Percentiles rank a stretch among this genome's conserved stretches.
Conservation (phyloP, 192 early-diverging fungal species). For the Helicostylum pulchrum region DNA sequence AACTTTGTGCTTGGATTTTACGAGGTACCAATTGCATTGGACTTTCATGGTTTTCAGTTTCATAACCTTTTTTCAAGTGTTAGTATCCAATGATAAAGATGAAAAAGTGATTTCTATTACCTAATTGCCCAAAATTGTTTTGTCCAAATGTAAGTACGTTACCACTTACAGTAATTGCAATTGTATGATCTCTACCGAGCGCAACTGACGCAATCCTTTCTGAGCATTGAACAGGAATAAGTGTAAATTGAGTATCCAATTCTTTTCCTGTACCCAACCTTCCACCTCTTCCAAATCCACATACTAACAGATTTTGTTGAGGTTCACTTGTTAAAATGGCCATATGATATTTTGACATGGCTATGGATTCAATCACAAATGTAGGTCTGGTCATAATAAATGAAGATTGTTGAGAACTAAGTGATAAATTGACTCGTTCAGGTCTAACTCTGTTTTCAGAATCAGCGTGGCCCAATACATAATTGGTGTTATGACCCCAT, state of each 20-base stretch:
- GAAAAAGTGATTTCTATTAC: slow-evolving; percentile 19
- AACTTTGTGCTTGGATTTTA: slow-evolving; percentile 45
- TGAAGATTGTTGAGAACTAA: slow-evolving; percentile 32
- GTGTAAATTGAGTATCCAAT: slow-evolving; percentile 55
- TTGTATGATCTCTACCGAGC: slow-evolving; percentile 67
- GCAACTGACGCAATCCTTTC: slow-evolving; percentile 45
- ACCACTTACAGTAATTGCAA: slow-evolving; percentile 55
- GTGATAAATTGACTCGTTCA: slow-evolving; percentile 53
- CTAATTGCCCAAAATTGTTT: slow-evolving; percentile 66
- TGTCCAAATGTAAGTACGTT: slow-evolving; percentile 64
- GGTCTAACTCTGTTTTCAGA: slow-evolving; percentile 61
- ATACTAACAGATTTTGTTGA: slow-evolving; percentile 42
- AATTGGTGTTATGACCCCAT: slow-evolving; percentile 74
- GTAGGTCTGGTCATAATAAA: slow-evolving; percentile 24
- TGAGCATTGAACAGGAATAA: slow-evolving; percentile 45
- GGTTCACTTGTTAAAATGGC: slow-evolving; percentile 48
- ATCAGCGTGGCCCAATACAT: slow-evolving; percentile 62
- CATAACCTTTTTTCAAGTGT: slow-evolving; percentile 25
- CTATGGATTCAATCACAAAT: slow-evolving; percentile 30
- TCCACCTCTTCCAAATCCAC: slow-evolving; percentile 71
- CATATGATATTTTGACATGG: slow-evolving; percentile 71
- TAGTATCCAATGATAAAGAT: neutral
- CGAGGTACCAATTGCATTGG: slow-evolving; percentile 44
- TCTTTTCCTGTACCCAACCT: slow-evolving; percentile 59
- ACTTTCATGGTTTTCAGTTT: slow-evolving; percentile 30